Evolutionary conservation across 1,284 basidiomycete genomes (phyloP), one percentile per base, ranked within the genome.

Genomic region (Athelia sp.): DNA sequence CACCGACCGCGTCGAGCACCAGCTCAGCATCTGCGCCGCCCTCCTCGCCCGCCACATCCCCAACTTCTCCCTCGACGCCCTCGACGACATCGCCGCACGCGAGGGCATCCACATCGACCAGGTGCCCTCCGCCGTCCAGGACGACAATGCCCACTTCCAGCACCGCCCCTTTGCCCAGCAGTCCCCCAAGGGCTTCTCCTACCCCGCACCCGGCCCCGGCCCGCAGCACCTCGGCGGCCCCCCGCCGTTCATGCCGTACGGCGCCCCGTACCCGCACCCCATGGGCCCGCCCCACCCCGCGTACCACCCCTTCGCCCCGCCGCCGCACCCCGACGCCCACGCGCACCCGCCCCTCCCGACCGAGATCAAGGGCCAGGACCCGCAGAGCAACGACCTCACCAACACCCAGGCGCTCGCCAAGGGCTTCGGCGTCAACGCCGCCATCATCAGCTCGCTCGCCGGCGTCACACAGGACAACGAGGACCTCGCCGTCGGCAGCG

Each of bases 1-100:
- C 64, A 84, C 84, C 0, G 88, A 90, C 60, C 83, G 75, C 56
- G 68, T 91, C 64, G 89, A 91, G 70, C 76, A 79, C 54, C 82
- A 87, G 68, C 76, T 90, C 43, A 70, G 78, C 3, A 83, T 87
- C 52, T 89, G 87, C 60, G 79, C 81, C 52, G 82, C 81, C 14
- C 78, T 91, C 38, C 79, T 91, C 58, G 86, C 87, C 66, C 79
- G 79, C 22, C 80, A 81, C 56, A 71, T 81, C 50, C 82, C 82
- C 3, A 76, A 72, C 51, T 90, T 90, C 63, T 71, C 74, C 44
- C 70, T 89, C 50, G 76, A 80, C 2, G 75, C 74, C 54, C 70
- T 90, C 59, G 85, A 90, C 31, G 79, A 81, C 0, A 68, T 83
- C 47, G 71, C 81, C 44, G 72, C 70, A 10, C 72, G 82, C 42